Base-by-base conservation (phyloP, 345 rosid genomes). In the Pistacia integerrima region DNA sequence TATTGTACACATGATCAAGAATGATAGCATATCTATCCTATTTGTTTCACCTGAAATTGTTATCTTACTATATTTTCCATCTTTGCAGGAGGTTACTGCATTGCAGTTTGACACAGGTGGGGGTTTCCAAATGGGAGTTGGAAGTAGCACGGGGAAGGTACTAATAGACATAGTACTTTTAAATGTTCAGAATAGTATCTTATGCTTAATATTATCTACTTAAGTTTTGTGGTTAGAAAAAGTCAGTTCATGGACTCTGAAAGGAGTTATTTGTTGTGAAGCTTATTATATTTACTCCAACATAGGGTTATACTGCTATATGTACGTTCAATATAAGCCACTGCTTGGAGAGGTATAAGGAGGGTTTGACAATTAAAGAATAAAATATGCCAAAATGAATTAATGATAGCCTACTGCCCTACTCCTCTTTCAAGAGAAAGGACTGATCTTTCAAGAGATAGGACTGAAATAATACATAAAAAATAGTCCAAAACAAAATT, bases 91-190 rank as follows among this genome's bases (percentile, higher is more conserved):
- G 82, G 97, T 96, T 7, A 93, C 95, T 77, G 94, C 97, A 48
- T 76, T 96, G 74, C 88, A 88, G 79, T 96, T 93, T 86, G 99
- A 90, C 81, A 89, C 82, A 57, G 90, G 82, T 41, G 46, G 46
- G 9, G 46, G 46, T 1, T 41, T 41, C 46, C 46, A 41, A 41
- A 41, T 41, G 46, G 46, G 90, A 79, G 97, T 92, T 63, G 99
- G 99, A 74, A 96, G 97, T 85, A 88, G 94, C 74, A 74, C 79
- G 25, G 99, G 99, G 84, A 41, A 92, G 98, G 99, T 96, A 22
- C 13, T 55, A 28, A 8, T 41, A 41, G 0, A 41, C 46, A 41
- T 41, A 41, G 8, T 8, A 41, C 46, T 41, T 14, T 57, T 20
- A 38, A 35, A 56, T 56, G 35, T 14, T 17, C 33, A 16, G 22